Evolutionary conservation across 306 rosid genomes (phyloP).

Genomic region (Cucumis melo): DNA sequence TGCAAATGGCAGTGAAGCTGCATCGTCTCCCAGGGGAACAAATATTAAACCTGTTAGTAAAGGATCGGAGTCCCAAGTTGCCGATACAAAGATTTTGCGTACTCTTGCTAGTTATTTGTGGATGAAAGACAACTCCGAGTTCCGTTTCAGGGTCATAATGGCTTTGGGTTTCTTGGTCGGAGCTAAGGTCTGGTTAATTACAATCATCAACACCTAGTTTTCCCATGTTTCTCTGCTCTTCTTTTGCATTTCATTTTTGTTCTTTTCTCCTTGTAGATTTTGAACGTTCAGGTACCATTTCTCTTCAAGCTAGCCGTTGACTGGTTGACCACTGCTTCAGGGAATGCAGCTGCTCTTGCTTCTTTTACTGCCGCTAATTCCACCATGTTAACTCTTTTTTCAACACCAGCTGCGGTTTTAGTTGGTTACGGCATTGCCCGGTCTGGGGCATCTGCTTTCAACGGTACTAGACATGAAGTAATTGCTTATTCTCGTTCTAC

Average conservation of each 20-base stretch:
- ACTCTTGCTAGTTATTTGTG: slow-evolving; percentile 84
- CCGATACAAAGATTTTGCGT: slow-evolving; percentile 46
- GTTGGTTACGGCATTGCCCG: slow-evolving; percentile 96
- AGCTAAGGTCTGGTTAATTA: slow-evolving; percentile 51
- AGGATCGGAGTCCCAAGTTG: slow-evolving; percentile 19
- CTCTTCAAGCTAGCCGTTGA: slow-evolving; percentile 91
- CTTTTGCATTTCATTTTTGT: neutral
- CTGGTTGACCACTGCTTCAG: slow-evolving; percentile 62
- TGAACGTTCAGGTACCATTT: slow-evolving; percentile 97
- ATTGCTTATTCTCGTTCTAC: slow-evolving; percentile 25
- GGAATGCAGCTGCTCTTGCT: slow-evolving; percentile 48
- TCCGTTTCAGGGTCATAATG: slow-evolving; percentile 63
- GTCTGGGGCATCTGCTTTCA: slow-evolving; percentile 76
- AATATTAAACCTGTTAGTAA: slow-evolving; percentile 10
- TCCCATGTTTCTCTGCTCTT: neutral
- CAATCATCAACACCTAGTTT: neutral
- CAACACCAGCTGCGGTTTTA: slow-evolving; percentile 79
- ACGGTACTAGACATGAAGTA: slow-evolving; percentile 61
- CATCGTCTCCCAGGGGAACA: slow-evolving; percentile 8
- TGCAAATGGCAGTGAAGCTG: slow-evolving; percentile 5
- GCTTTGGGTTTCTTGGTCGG: slow-evolving; percentile 80
- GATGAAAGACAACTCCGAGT: slow-evolving; percentile 78
- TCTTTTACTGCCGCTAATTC: slow-evolving; percentile 52
- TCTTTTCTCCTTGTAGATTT: slow-evolving; percentile 36
- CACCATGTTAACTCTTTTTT: slow-evolving; percentile 45